A percentile compares a stretch with the other conserved stretches of the same genome.
Evolutionary conservation across 352 stramenopile genomes (phyloP).

Genomic region (Pythium aristosporum): DNA sequence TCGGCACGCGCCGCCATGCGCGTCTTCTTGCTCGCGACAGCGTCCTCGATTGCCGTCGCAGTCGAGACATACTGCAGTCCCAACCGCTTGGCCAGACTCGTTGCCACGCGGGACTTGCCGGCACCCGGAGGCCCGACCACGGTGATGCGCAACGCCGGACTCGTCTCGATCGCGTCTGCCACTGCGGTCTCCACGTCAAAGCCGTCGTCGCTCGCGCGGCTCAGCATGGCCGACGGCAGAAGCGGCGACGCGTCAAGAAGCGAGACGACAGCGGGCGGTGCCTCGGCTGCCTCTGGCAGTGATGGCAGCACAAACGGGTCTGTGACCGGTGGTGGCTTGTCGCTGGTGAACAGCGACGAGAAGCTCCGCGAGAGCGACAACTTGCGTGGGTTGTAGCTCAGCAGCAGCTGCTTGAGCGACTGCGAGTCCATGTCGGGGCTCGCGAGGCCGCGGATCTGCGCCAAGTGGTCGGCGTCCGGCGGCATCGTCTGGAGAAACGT

Average conservation of each 20-base stretch:
- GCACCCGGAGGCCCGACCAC: slow-evolving; percentile 57
- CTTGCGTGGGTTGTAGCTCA: slow-evolving; percentile 74
- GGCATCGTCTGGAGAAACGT: slow-evolving; percentile 57
- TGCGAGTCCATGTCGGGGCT: slow-evolving; percentile 49
- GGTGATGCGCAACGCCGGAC: slow-evolving; percentile 44
- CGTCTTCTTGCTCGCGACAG: slow-evolving; percentile 31
- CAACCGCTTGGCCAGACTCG: slow-evolving; percentile 41
- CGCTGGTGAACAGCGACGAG: slow-evolving; percentile 32
- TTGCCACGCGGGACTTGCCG: slow-evolving; percentile 58
- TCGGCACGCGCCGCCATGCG: slow-evolving; percentile 1
- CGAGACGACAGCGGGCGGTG: neutral
- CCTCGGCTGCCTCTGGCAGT: neutral
- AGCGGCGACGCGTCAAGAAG: neutral
- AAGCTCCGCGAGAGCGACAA: slow-evolving; percentile 67
- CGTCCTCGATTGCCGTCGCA: slow-evolving; percentile 38
- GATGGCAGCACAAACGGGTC: neutral
- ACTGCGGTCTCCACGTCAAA: slow-evolving; percentile 50
- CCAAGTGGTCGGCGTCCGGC: slow-evolving; percentile 45
- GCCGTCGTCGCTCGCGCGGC: slow-evolving; percentile 30
- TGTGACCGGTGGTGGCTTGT: neutral
- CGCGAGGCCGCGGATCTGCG: slow-evolving; percentile 42
- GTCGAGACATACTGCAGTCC: slow-evolving; percentile 52
- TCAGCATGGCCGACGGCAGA: slow-evolving; percentile 21
- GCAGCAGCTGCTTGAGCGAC: slow-evolving; percentile 75
- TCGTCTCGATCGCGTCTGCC: slow-evolving; percentile 35